Base-by-base conservation (phyloP, 2,329 filamentous ascomycete species). In the Hymenoscyphus linearis region DNA sequence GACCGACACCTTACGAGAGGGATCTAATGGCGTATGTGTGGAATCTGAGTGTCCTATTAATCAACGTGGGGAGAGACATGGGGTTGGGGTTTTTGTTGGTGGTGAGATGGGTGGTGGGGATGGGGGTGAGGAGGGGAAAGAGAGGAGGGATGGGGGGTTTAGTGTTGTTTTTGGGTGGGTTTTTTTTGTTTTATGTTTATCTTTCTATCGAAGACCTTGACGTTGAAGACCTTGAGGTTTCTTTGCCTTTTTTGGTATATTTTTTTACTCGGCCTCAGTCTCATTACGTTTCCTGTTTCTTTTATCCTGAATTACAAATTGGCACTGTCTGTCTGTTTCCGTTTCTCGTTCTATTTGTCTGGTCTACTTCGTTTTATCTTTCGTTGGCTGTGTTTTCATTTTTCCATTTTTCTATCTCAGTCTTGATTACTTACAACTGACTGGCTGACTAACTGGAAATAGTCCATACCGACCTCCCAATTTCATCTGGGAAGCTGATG, bases 401-500 rank as follows among this genome's bases (percentile, higher is more conserved):
- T n/a, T n/a, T n/a, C n/a, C n/a, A n/a, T n/a, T n/a, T n/a, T n/a
- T n/a, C n/a, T n/a, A n/a, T n/a, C n/a, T n/a, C n/a, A n/a, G n/a
- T n/a, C 36, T 4, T 40, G 37, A 6, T n/a, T 16, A 2, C 27
- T 31, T 3, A n/a, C 2, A 7, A 40, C 1, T 9, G 37, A 2
- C n/a, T 40, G 37, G 3, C 6, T 40, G 14, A 7, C n/a, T 40
- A n/a, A n/a, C n/a, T n/a, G n/a, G 37, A 18, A n/a, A 26, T 22
- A 62, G 63, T 47, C 55, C 55, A 22, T 60, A 58, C 1, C 62
- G 62, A 26, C 58, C 60, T 35, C 60, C 58, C 1, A 52, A 59
- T 55, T 64, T 60, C 18, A 59, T 64, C 4, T 64, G 63, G 63
- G 13, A 55, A 37, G 60, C 63, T 13, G 54, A 58, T 35, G 40